Evolutionary conservation across 148 eudicot species (phyloP), one percentile per base, ranked within the genome.

Genomic region (Amaranthus palmeri): DNA sequence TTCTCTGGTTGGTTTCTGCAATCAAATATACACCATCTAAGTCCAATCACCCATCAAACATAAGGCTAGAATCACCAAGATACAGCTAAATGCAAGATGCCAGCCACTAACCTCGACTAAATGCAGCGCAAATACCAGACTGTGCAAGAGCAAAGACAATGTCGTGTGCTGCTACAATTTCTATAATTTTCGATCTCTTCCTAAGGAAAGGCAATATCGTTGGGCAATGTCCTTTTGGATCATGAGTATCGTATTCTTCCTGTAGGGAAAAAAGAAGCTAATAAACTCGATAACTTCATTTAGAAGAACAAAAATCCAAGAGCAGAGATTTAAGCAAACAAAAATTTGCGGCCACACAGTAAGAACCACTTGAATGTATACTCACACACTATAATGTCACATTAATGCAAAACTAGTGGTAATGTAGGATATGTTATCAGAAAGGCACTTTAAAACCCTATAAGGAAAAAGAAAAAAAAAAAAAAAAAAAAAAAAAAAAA

Each of bases 191-290:
- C 45, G 97, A 86, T 77, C 98, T 82, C 79, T 89, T 95, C 74
- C 82, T 85, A 42, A 95, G 77, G 76, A 95, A 95, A 44, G 96
- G 89, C 73, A 95, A 80, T 48, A 87, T 82, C 75, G 88, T 79
- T 61, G 87, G 65, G 66, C 87, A 86, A 42, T 95, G 86, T 40
- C 96, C 99, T 82, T 91, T 95, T 12, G 97, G 99, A 82, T 95
- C 97, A 83, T 95, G 97, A 7, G 97, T 95, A 72, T 95, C 99
- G 81, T 88, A 91, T 78, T 95, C 99, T 79, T 90, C 96, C 97
- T 92, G 92, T 12, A 51, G 36, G 59, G 85, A 76, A 25, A 25
- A 25, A 25, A 25, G 51, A 58, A 50, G 64, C 67, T 51, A 15
- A 50, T 54, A 45, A 76, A 10, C 68, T 10, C 0, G 36, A 25